Evolutionary conservation across 768 basidiomycete species (phyloP).

Genomic region (Termitomyces sp.): DNA sequence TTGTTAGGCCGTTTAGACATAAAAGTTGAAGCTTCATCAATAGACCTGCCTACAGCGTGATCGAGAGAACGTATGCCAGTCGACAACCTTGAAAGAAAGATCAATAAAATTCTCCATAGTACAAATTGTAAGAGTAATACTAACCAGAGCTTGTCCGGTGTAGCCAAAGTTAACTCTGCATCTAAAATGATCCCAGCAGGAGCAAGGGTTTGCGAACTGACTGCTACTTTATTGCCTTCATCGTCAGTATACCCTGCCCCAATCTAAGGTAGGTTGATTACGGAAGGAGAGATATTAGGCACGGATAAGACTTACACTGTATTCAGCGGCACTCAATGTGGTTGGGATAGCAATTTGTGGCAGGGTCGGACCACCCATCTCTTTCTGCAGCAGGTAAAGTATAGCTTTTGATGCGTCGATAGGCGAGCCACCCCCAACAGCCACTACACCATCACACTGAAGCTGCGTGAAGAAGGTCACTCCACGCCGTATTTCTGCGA

Average conservation of each 20-base stretch:
- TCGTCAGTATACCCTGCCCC: slow-evolving; percentile 72
- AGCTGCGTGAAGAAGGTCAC: slow-evolving; percentile 48
- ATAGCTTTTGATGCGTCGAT: slow-evolving; percentile 77
- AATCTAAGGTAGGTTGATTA: slow-evolving; percentile 30
- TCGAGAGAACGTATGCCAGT: slow-evolving; percentile 77
- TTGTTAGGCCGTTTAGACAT: background rate
- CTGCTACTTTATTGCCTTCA: slow-evolving; percentile 56
- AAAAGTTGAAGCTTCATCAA: background rate
- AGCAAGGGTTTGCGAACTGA: slow-evolving; percentile 51
- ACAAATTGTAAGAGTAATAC: slow-evolving; percentile 14
- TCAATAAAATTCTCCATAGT: slow-evolving; percentile 2
- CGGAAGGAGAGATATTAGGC: background rate
- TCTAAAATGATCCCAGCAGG: slow-evolving; percentile 76
- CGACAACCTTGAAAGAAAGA: slow-evolving; percentile 50
- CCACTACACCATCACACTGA: slow-evolving; percentile 63
- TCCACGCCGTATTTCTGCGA: slow-evolving; percentile 58
- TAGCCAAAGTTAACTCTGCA: slow-evolving; percentile 65
- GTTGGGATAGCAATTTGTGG: slow-evolving; percentile 79
- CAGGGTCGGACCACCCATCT: slow-evolving; percentile 44
- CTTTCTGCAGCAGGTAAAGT: slow-evolving; percentile 55
- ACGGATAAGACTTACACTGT: slow-evolving; percentile 40
- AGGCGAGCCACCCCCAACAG: slow-evolving; percentile 78
- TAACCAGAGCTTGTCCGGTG: slow-evolving; percentile 73
- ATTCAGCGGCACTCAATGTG: slow-evolving; percentile 76
- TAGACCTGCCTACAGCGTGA: slow-evolving; percentile 62